Percentiles rank a stretch among this genome's conserved stretches.
Evolutionary conservation across 345 rosid species (phyloP).

Genomic region (Physaria fendleri): DNA sequence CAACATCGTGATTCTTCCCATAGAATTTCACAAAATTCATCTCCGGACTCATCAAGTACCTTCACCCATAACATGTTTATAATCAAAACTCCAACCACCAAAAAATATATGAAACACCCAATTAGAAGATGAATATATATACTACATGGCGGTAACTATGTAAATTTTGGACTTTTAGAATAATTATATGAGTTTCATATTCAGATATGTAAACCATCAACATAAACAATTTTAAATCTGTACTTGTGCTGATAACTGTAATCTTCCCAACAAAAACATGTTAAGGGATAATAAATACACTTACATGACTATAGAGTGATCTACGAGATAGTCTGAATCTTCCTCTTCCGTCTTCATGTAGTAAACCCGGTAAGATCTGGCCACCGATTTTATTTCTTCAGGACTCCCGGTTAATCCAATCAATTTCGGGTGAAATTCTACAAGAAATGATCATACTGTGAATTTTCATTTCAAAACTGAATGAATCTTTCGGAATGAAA

Average conservation of each 20-base stretch:
- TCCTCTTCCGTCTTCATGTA: conserved; percentile 96
- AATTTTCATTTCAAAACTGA: not conserved
- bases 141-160: not conserved
- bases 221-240: not conserved
- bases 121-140: not conserved
- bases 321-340: conserved; percentile 97
- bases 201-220: not conserved
- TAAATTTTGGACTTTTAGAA: not conserved
- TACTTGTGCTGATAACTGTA: not conserved
- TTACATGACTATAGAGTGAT: conserved; percentile 96
- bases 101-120: not conserved
- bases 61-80: conserved; percentile 29
- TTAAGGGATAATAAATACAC: conserved; percentile 18
- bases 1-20: conserved; percentile 85
- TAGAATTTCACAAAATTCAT: conserved; percentile 86
- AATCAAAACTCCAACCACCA: not conserved
- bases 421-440: conserved; percentile 89
- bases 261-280: not conserved
- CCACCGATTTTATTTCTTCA: conserved; percentile 72
- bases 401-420: conserved; percentile 79
- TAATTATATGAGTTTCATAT: not conserved
- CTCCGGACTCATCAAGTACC: conserved; percentile 87
- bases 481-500: not conserved
- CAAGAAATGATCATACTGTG: conserved; percentile 6
- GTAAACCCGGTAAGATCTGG: conserved; percentile 88